These are phyloP conservation scores for Cenchrus americanus DNA, from an alignment of 176 grass and related monocot genomes.

Conservation along the genomic window DNA sequence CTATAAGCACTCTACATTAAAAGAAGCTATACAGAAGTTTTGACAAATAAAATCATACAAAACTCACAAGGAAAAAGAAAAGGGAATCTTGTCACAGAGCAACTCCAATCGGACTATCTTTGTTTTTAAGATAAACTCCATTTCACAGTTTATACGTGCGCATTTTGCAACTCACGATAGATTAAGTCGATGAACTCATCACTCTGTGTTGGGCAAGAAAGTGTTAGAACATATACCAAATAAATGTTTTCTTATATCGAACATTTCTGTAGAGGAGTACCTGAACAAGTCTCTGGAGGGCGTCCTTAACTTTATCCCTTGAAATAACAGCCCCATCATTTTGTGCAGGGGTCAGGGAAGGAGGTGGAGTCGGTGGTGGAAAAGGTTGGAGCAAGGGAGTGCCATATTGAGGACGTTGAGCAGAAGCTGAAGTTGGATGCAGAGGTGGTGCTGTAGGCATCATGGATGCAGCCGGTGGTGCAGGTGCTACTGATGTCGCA, in stretches of 20 bases:
- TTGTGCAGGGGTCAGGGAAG: constrained; percentile 61
- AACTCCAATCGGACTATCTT: constrained; percentile 8
- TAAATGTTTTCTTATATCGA: background rate
- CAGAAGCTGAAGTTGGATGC: constrained; percentile 44
- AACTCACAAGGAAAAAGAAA: constrained; percentile 28
- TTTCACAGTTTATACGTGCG: constrained; percentile 45
- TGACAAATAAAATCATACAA: constrained; percentile 43
- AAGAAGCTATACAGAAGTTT: constrained; percentile 46
- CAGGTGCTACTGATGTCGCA: constrained; percentile 48
- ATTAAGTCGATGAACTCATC: constrained; percentile 79
- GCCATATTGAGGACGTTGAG: constrained; percentile 48
- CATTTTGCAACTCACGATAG: constrained; percentile 62
- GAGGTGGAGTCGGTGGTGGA: constrained; percentile 65
- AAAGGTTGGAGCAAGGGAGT: constrained; percentile 75
- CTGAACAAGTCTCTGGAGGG: constrained; percentile 74
- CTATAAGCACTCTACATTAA: constrained; percentile 44
- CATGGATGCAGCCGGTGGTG: constrained; percentile 43
- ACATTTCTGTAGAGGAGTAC: constrained; percentile 42
- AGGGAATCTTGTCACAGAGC: background rate
- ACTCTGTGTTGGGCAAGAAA: constrained; percentile 51
- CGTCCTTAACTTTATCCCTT: constrained; percentile 76
- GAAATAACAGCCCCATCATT: constrained; percentile 57
- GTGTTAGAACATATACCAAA: constrained; percentile 19
- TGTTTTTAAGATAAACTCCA: constrained; percentile 14
- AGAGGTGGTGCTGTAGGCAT: constrained; percentile 51